Evolutionary conservation across 495 filamentous ascomycete genomes (phyloP), one percentile per base, ranked within the genome.

Genomic region (Chaetomium fimeti): DNA sequence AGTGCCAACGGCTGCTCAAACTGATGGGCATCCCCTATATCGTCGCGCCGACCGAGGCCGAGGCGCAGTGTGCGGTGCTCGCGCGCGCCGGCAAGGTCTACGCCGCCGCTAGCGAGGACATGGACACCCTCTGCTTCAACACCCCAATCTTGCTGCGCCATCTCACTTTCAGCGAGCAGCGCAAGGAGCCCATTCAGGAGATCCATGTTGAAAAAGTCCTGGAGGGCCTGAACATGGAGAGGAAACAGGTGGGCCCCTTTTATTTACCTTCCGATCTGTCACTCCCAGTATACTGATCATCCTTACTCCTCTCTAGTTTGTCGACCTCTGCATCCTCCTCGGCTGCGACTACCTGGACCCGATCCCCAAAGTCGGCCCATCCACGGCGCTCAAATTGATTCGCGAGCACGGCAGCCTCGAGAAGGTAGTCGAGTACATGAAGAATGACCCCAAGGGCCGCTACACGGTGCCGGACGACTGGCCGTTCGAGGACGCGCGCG

Each of bases 281-380:
- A 28, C 43, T 32, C 16, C 57, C 25, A 25, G 28, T 2, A 29
- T 38, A 13, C 24, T 15, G 7, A 56, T 24, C 7, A 2, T 20
- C 32, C 7, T 36, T 20, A 28, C 20, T 0, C 22, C 61, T 51
- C 61, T 38, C 65, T 42, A 96, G 89, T 99, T 99, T 69, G 91
- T 98, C 59, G 94, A 99, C 72, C 88, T 99, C 48, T 98, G 94
- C 72, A 98, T 99, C 67, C 88, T 99, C 22, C 88, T 99, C 24
- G 94, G 94, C 68, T 99, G 94, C 77, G 94, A 99, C 70, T 99
- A 99, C 72, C 83, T 97, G 69, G 95, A 99, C 64, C 91, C 95
- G 0, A 90, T 99, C 65, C 93, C 93, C 59, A 96, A 96, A 69
- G 81, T 99, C 60, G 94, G 95, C 15, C 92, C 94, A 15, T 87